Conservation (phyloP, 257 asterid species). For the Scutellaria baicalensis region DNA sequence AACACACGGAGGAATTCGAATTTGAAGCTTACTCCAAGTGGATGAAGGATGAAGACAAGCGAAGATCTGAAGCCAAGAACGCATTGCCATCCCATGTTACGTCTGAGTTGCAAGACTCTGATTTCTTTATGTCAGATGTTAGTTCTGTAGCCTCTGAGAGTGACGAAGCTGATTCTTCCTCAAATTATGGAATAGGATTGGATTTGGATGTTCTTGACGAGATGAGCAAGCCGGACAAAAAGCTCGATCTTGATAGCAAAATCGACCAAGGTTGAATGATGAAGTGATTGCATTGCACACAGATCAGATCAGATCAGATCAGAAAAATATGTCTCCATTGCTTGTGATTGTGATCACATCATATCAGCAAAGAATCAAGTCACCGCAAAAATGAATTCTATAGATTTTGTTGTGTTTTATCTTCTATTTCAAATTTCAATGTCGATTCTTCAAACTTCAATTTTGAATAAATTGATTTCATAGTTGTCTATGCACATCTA, state of each 20-base stretch:
- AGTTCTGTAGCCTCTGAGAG: slow-evolving; percentile 22
- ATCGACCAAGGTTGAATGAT: neutral
- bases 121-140: slow-evolving; percentile 16
- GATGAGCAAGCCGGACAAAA: neutral
- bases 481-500: neutral
- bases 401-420: neutral
- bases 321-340: neutral
- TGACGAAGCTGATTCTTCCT: slow-evolving; percentile 23
- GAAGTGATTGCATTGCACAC: neutral
- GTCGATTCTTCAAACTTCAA: neutral
- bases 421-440: neutral
- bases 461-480: neutral
- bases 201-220: slow-evolving; percentile 18
- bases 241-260: slow-evolving; percentile 7
- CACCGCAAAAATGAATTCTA: neutral
- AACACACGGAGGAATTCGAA: slow-evolving; percentile 16
- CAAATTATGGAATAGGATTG: slow-evolving; percentile 12
- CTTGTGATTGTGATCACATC: neutral
- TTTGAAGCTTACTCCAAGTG: slow-evolving; percentile 35
- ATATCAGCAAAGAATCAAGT: neutral
- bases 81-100: slow-evolving; percentile 20
- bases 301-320: too few species aligned
- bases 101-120: slow-evolving; percentile 9
- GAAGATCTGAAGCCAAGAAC: slow-evolving; percentile 15
- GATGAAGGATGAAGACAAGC: slow-evolving; percentile 45